Evolutionary conservation across 1,139 yeast species (phyloP).

Genomic region (Candida smagusa): DNA sequence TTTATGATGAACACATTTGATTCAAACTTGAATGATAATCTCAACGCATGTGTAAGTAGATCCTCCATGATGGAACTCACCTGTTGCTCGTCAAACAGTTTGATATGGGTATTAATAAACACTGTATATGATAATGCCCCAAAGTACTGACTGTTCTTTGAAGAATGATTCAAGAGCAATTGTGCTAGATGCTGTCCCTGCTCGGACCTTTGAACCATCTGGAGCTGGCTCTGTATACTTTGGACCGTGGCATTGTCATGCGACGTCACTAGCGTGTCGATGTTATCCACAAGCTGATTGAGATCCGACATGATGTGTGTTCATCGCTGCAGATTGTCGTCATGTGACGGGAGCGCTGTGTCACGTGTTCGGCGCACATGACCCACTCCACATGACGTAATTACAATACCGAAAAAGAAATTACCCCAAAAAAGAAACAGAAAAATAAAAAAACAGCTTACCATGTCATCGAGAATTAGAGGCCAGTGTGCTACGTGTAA

Average conservation of each 20-base stretch:
- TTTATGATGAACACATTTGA: constrained; percentile 24
- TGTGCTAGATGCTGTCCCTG: constrained; percentile 52
- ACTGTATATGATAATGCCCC: constrained; percentile 71
- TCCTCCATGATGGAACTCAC: constrained; percentile 7
- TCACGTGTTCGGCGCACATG: not conserved
- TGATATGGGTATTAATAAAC: constrained; percentile 43
- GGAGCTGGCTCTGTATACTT: constrained; percentile 49
- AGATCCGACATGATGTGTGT: constrained; percentile 10
- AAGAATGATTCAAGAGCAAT: constrained; percentile 37
- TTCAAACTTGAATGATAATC: constrained; percentile 7
- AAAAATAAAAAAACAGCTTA: not conserved
- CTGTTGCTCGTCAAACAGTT: constrained; percentile 3
- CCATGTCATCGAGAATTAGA: constrained; percentile 29
- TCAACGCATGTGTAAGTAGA: constrained; percentile 8
- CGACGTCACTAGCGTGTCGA: constrained; percentile 41
- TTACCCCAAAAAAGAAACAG: constrained; percentile 1
- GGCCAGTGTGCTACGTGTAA: constrained; percentile 70
- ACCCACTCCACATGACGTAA: not conserved
- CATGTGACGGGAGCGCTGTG: too few species aligned
- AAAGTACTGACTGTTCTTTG: constrained; percentile 58
- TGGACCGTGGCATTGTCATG: constrained; percentile 42
- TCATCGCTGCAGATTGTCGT: too few species aligned
- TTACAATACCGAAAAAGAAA: not conserved
- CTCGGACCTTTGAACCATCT: constrained; percentile 50
- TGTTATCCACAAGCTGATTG: constrained; percentile 20